Percentiles rank a stretch among this genome's conserved stretches.
These are phyloP conservation scores for Quercus dentata DNA, from an alignment of 306 rosid genomes.

Conservation along the genomic window DNA sequence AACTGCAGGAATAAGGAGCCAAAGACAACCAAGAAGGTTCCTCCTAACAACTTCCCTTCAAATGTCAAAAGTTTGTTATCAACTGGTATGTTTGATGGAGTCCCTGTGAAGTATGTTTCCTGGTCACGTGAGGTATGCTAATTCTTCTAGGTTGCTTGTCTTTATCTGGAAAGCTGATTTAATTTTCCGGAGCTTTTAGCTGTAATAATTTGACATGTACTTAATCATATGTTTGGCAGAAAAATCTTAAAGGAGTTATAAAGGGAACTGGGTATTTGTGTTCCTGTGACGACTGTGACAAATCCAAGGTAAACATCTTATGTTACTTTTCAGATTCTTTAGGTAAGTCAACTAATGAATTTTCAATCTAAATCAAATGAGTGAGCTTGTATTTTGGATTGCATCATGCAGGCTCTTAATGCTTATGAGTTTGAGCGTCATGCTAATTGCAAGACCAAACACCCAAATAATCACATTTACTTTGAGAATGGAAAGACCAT, in stretches of 20 bases:
- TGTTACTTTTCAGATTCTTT: conserved; percentile 12
- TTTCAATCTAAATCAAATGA: conserved; percentile 14
- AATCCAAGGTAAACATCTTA: conserved; percentile 60
- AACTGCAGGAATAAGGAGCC: conserved; percentile 60
- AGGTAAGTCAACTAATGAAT: background rate
- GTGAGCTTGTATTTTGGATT: conserved; percentile 32
- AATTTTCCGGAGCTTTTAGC: background rate
- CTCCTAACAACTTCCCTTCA: conserved; percentile 87
- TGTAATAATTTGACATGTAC: conserved; percentile 3
- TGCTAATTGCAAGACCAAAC: conserved; percentile 94
- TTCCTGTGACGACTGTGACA: conserved; percentile 72
- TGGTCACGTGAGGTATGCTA: conserved; percentile 84
- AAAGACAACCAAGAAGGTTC: conserved; percentile 63
- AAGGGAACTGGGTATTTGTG: conserved; percentile 94
- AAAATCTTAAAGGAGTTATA: conserved; percentile 63
- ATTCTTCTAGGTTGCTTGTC: conserved; percentile 4
- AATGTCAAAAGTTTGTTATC: conserved; percentile 95
- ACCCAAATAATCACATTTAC: conserved; percentile 92
- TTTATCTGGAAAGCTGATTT: conserved; percentile 17
- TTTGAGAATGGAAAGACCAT: conserved; percentile 93
- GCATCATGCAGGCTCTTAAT: conserved; percentile 69
- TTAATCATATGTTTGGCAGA: conserved; percentile 48
- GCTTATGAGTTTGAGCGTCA: conserved; percentile 97
- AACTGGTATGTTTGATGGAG: conserved; percentile 92
- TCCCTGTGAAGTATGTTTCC: conserved; percentile 82